phyloP scores from a whole-genome alignment of 2,329 filamentous ascomycete species.

The Epichloe typhina region DNA sequence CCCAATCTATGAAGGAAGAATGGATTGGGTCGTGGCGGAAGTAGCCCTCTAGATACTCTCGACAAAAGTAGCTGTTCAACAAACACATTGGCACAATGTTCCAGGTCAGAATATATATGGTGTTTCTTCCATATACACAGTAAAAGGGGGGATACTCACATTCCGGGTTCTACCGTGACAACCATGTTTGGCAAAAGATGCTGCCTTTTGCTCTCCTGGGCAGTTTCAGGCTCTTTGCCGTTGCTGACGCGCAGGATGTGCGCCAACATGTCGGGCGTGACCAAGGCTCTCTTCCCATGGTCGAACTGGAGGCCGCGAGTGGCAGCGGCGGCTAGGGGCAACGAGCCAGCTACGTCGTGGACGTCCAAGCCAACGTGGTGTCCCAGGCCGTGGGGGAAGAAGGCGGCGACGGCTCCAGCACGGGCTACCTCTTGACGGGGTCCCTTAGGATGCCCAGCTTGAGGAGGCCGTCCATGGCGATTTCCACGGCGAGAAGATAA shows the following conservation, averaged over 20 bases:
- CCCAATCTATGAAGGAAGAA: conserved; percentile 50
- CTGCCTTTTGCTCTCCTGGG: conserved; percentile 18
- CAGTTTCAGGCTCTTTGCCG: conserved; percentile 7
- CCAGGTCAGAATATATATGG: background rate
- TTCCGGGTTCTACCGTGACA: conserved; percentile 67
- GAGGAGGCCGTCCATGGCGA: conserved; percentile 60
- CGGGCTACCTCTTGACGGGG: conserved; percentile 41
- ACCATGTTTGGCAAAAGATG: conserved; percentile 50
- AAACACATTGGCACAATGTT: background rate
- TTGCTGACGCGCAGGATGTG: background rate
- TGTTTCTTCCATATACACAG: background rate
- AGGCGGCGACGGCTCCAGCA: conserved; percentile 42
- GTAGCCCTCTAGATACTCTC: conserved; percentile 58
- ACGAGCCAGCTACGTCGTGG: conserved; percentile 40
- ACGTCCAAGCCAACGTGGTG: conserved; percentile 55
- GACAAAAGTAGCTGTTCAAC: conserved; percentile 54
- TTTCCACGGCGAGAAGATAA: conserved; percentile 57
- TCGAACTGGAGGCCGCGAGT: conserved; percentile 17
- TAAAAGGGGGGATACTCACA: conserved; percentile 29
- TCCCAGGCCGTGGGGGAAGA: conserved; percentile 51
- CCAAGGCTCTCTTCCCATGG: conserved; percentile 27
- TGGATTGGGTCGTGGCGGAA: conserved; percentile 47
- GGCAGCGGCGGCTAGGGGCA: conserved; percentile 23
- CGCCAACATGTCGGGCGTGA: conserved; percentile 23
- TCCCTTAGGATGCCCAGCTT: conserved; percentile 59